Evolutionary conservation across 306 rosid genomes (phyloP), one percentile per base, ranked within the genome.

Genomic region (Clitoria ternatea): DNA sequence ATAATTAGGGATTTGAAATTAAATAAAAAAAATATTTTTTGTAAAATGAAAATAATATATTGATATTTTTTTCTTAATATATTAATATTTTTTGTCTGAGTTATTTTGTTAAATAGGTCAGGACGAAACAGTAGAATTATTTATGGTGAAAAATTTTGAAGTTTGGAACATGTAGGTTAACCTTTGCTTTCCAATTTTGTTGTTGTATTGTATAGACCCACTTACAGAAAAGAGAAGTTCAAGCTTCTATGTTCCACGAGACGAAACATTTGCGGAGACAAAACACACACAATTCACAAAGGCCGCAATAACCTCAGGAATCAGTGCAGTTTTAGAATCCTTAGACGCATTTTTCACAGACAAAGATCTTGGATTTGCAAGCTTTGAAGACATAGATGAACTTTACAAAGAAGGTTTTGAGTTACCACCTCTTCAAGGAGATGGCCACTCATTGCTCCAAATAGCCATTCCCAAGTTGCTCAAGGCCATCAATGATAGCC

Each of bases 171-270:
- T n/a, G n/a, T n/a, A n/a, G n/a, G n/a, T n/a, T n/a, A n/a, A n/a
- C n/a, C n/a, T n/a, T n/a, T n/a, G n/a, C n/a, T n/a, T n/a, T n/a
- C n/a, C n/a, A n/a, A n/a, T 30, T 2, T 30, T 30, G 2, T 2
- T 30, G 2, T 30, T 1, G 44, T 9, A n/a, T 15, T 24, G 4
- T 27, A 35, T 75, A 86, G 90, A 86, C 33, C 81, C 87, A 44
- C 8, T n/a, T 0, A 81, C 78, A 45, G 91, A 86, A 76, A 48
- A 12, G 23, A 69, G 15, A 18, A 61, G 56, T 45, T 11, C 11
- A 3, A 37, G 4, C 32, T 23, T 81, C 52, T 86, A 86, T 33
- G 91, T 86, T 30, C 91, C 91, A 9, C 75, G 91, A 0, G 91
- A 86, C 3, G 91, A 86, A 50, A 78, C 79, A 29, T 86, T 86